phyloP scores from a whole-genome alignment of 257 asterid species.

The Dorcoceras hygrometricum region DNA sequence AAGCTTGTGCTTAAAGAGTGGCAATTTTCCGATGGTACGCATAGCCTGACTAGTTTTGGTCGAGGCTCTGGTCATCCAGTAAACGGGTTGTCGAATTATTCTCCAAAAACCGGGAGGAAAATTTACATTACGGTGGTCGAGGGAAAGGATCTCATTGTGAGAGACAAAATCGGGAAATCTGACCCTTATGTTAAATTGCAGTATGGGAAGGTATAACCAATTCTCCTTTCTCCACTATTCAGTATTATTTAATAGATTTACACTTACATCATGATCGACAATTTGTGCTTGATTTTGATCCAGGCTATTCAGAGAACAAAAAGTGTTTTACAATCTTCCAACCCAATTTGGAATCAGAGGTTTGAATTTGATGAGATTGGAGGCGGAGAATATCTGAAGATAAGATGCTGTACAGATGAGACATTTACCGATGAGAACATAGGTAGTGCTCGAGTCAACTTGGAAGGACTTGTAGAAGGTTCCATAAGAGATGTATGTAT shows the following conservation, averaged over 20 bases:
- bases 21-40: slow-evolving; percentile 92
- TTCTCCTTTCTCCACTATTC: slow-evolving; percentile 14
- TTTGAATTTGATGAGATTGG: slow-evolving; percentile 90
- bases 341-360: slow-evolving; percentile 82
- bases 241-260: background rate
- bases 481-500: slow-evolving; percentile 62
- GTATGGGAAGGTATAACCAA: slow-evolving; percentile 73
- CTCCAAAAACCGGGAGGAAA: slow-evolving; percentile 73
- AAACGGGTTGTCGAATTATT: slow-evolving; percentile 45
- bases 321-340: slow-evolving; percentile 61
- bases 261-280: background rate
- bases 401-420: slow-evolving; percentile 80
- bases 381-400: slow-evolving; percentile 80
- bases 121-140: slow-evolving; percentile 63
- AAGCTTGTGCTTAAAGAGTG: slow-evolving; percentile 88
- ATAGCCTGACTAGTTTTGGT: slow-evolving; percentile 39
- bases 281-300: slow-evolving; percentile 9
- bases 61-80: slow-evolving; percentile 46
- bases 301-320: slow-evolving; percentile 64
- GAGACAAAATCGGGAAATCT: slow-evolving; percentile 74
- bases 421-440: slow-evolving; percentile 83
- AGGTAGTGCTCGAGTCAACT: slow-evolving; percentile 89
- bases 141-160: slow-evolving; percentile 71
- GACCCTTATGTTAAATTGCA: slow-evolving; percentile 78
- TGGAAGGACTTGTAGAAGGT: slow-evolving; percentile 96